Percentiles rank a stretch among this genome's conserved stretches.
Evolutionary conservation across 176 grass and related monocot genomes (phyloP).

Genomic region (Aegilops sharonensis): DNA sequence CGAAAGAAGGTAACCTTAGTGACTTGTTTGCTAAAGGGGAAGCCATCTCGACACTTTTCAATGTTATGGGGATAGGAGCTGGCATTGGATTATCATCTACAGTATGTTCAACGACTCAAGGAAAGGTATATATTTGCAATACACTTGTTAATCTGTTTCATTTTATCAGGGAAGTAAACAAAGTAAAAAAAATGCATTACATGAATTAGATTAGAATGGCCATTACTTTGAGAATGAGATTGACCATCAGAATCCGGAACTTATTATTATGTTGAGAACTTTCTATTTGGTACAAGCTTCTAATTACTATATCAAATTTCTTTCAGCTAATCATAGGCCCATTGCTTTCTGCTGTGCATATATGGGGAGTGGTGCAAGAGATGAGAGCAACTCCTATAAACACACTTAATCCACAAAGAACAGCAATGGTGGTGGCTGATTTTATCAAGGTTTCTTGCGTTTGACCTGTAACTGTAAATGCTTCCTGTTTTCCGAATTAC

Average conservation of each 20-base stretch:
- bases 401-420: constrained; percentile 88
- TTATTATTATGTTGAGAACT: background rate
- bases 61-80: constrained; percentile 79
- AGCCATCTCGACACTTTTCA: constrained; percentile 93
- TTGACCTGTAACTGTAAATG: background rate
- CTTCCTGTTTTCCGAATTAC: background rate
- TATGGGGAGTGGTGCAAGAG: constrained; percentile 87
- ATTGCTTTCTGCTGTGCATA: constrained; percentile 77
- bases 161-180: background rate
- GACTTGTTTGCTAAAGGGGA: constrained; percentile 98
- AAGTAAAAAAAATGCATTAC: background rate
- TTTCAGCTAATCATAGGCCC: constrained; percentile 86
- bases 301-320: background rate
- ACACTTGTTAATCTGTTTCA: background rate
- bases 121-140: constrained; percentile 58
- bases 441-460: constrained; percentile 67
- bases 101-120: constrained; percentile 85
- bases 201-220: background rate
- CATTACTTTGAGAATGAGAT: background rate
- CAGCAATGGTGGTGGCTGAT: constrained; percentile 84
- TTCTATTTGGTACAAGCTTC: background rate
- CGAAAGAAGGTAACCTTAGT: constrained; percentile 96
- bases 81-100: constrained; percentile 92
- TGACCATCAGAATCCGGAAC: background rate
- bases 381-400: constrained; percentile 89